Percentiles rank a stretch among this genome's conserved stretches.
phyloP scores from a whole-genome alignment of 2,329 filamentous ascomycete genomes.

The Fusarium tricinctum region DNA sequence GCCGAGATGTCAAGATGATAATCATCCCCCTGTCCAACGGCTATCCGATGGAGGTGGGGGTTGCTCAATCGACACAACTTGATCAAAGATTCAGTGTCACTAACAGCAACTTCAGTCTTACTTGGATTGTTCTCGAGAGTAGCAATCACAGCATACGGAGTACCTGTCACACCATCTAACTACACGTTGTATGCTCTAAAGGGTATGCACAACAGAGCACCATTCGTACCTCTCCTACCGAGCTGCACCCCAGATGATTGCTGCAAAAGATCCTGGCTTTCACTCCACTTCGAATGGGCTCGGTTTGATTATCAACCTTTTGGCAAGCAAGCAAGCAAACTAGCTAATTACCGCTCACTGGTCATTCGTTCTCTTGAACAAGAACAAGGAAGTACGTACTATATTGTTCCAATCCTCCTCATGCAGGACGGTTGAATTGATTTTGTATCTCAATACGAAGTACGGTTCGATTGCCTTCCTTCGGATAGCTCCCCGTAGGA shows the following conservation, averaged over 20 bases:
- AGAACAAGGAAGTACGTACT: neutral
- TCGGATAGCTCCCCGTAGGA: neutral
- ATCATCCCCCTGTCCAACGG: conserved; percentile 13
- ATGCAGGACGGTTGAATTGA: neutral
- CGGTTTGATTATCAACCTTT: conserved; percentile 43
- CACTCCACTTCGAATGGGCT: conserved; percentile 41
- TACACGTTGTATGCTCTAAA: neutral
- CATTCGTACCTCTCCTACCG: conserved; percentile 17
- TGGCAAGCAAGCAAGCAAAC: conserved; percentile 32
- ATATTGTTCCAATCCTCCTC: neutral
- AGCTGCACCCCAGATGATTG: conserved; percentile 47
- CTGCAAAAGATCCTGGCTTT: conserved; percentile 25
- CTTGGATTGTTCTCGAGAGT: neutral
- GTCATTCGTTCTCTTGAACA: neutral
- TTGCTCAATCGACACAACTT: conserved; percentile 13
- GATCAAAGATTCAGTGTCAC: neutral
- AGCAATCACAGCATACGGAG: neutral
- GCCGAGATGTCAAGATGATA: conserved; percentile 22
- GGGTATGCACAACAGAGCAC: conserved; percentile 25
- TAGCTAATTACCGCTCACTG: conserved; percentile 16
- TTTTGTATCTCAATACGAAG: neutral
- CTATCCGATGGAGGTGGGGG: conserved; percentile 9
- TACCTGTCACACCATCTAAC: neutral
- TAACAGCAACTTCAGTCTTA: neutral
- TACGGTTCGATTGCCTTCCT: neutral